Conservation (phyloP, 139 green algal genomes). For the Gonium pectorale region DNA sequence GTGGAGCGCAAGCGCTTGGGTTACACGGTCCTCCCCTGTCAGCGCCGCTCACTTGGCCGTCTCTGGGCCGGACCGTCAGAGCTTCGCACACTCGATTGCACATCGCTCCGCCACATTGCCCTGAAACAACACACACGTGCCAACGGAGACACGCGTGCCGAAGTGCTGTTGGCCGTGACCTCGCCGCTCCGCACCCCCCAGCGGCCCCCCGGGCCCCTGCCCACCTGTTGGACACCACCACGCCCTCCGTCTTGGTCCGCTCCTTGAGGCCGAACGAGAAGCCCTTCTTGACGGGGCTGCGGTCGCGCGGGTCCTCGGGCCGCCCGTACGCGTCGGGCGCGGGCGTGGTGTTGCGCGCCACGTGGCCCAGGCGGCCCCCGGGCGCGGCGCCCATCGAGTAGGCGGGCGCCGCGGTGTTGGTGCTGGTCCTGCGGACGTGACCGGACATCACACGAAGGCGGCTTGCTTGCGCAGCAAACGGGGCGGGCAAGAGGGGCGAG, state of each 20-base stretch:
- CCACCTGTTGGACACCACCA: constrained; percentile 14
- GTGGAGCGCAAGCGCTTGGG: no score
- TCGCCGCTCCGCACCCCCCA: neutral
- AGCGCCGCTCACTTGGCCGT: no score
- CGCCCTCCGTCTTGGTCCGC: neutral
- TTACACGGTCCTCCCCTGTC: no score
- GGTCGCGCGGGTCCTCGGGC: constrained; percentile 13
- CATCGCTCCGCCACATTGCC: no score
- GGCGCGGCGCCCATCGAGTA: neutral
- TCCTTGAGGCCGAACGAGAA: constrained; percentile 36
- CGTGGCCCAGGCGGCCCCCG: constrained; percentile 14
- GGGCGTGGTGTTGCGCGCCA: constrained; percentile 16
- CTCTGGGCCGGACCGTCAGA: no score
- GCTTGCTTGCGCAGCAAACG: neutral
- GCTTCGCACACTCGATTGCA: no score
- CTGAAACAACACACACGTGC: no score
- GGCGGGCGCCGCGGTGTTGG: neutral
- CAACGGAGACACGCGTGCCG: no score
- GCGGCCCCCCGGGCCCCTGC: neutral
- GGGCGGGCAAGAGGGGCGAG: neutral
- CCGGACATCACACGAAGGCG: no score
- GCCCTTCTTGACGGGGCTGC: constrained; percentile 2
- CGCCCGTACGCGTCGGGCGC: constrained; percentile 31
- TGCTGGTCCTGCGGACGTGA: neutral
- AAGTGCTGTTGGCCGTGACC: no score